Conservation (phyloP, 495 filamentous ascomycete genomes). For the Trichoderma orchidacearum region DNA sequence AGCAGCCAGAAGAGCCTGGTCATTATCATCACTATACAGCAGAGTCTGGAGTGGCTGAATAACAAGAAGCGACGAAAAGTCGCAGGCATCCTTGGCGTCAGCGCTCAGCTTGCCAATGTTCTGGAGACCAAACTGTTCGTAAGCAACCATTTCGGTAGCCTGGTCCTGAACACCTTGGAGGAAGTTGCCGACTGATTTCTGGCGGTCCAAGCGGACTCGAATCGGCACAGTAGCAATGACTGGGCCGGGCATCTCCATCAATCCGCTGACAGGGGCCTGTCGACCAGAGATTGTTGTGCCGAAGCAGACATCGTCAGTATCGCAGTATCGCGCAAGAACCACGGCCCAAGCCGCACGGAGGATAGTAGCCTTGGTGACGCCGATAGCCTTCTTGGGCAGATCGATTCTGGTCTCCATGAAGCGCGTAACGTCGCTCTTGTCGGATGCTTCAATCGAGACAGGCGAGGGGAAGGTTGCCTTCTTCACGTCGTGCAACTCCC, state of each 20-base stretch:
- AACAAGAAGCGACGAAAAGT: slow-evolving; percentile 7
- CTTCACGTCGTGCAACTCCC: slow-evolving; percentile 13
- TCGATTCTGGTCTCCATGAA: slow-evolving; percentile 2
- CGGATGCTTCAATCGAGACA: background rate
- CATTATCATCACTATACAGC: background rate
- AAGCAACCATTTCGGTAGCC: slow-evolving; percentile 20
- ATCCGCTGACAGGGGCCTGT: slow-evolving; percentile 25
- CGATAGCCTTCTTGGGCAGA: slow-evolving; percentile 10
- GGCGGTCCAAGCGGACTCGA: slow-evolving; percentile 14
- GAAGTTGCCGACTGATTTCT: slow-evolving; percentile 5
- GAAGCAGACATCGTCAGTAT: slow-evolving; percentile 29
- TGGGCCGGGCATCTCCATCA: slow-evolving; percentile 35
- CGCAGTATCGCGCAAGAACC: slow-evolving; percentile 20
- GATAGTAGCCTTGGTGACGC: slow-evolving; percentile 25
- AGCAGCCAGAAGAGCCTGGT: background rate
- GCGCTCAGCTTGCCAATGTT: slow-evolving; percentile 11
- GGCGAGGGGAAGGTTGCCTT: slow-evolving; percentile 11
- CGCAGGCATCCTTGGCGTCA: slow-evolving; percentile 16
- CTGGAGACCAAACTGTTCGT: slow-evolving; percentile 33
- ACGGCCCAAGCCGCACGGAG: slow-evolving; percentile 33
- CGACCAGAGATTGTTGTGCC: slow-evolving; percentile 36
- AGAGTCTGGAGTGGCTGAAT: background rate
- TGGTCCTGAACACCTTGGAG: slow-evolving; percentile 17
- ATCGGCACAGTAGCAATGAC: slow-evolving; percentile 48
- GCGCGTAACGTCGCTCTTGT: background rate